Evolutionary conservation across 2,329 filamentous ascomycete genomes (phyloP), one percentile per base, ranked within the genome.

Genomic region (Xylaria sp.): DNA sequence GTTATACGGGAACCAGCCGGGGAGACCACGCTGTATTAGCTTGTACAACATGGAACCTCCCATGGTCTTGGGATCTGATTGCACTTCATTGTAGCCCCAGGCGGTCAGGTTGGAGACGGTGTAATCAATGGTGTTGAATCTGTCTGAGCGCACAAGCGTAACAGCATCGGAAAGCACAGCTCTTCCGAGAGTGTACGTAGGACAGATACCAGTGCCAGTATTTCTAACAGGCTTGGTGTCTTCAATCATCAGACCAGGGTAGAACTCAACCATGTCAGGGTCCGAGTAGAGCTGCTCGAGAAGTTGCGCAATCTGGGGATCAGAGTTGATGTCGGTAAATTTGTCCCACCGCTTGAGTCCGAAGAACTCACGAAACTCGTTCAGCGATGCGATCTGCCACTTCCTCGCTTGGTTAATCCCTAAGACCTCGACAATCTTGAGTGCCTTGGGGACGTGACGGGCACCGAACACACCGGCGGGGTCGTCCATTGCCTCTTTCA

Each of bases 221-320:
- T 81, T 78, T 65, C 84, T 83, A 0, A 81, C 79, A 0, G 82
- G 81, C 74, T 89, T 89, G 34, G 82, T 80, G 61, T 88, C 84
- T 75, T 90, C 88, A n/a, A 86, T 81, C 69, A 92, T 85, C 1
- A 92, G 79, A 9, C 90, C 90, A 0, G 90, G 90, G 74, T 92
- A 92, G 5, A 92, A 81, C 75, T 93, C 90, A 12, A 93, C 88
- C 75, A 86, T 86, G 71, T 91, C 89, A 0, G 89, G 88, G 56
- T 89, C 83, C 27, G 85, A 83, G 77, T 91, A 91, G 12, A 91
- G 79, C 71, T 86, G 82, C 68, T 86, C 84, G 3, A 91, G 82
- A 7, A 83, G 80, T 32, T 84, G 80, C 1, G 85, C 84, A 34
- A 90, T 85, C n/a, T 87, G 82, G 1, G 81, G 80, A 70, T 90